Base-by-base conservation (phyloP, 371 early-diverging fungal species). In the Sporodiniella umbellata region DNA sequence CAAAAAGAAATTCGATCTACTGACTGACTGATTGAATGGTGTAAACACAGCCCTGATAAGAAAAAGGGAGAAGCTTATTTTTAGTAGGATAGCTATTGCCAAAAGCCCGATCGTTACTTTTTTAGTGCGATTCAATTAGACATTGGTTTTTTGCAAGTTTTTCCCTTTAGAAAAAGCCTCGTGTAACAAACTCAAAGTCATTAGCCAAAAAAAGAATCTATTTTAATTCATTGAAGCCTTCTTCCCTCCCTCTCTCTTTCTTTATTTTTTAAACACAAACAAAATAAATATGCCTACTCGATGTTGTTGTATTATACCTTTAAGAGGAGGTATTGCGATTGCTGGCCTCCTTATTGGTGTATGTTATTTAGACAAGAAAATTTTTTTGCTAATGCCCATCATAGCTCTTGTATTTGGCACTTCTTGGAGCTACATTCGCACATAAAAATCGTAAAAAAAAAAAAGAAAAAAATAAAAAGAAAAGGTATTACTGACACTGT, bases 231-330 rank as follows among this genome's bases (percentile, higher is more conserved):
- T n/a, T 14, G n/a, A 35, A 35, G n/a, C 8, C 14, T 17, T 19
- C 28, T 28, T 26, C 18, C 30, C 53, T 48, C 42, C 35, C 24
- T 30, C 21, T 42, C 11, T 21, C 15, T 21, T 14, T 23, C 0
- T 28, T 38, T 18, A 31, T 6, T 31, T 14, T 33, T n/a, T 37
- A 6, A n/a, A 15, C 17, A 37, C 11, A 37, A 7, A 21, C 10
- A 40, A 42, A 26, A 24, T 23, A 19, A 48, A 44, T 21, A 61
- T 61, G 61, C 53, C 61, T 17, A 43, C 46, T 48, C 53, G 52
- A 35, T 75, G 71, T 49, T 75, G 71, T 54, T 75, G 75, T 64
- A 66, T 71, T 33, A 61, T 75, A 50, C 75, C 75, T 37, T 44
- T 71, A 42, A 54, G 75, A 65, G 70, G 65, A 8, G 75, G 65